phyloP scores from a whole-genome alignment of 768 basidiomycete genomes.

The Boletus rubescentipes region DNA sequence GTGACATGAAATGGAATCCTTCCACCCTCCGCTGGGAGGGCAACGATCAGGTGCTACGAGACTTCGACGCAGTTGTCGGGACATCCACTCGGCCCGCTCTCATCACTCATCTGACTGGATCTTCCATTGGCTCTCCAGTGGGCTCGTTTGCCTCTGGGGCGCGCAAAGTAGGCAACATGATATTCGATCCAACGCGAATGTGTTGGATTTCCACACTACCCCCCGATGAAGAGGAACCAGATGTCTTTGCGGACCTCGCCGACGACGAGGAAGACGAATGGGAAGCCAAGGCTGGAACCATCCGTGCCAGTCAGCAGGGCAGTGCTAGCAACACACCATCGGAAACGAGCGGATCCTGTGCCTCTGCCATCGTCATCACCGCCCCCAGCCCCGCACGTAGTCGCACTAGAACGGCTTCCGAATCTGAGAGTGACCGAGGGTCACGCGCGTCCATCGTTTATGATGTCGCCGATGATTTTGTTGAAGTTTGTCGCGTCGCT shows the following conservation, averaged over 20 bases:
- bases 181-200: conserved; percentile 93
- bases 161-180: conserved; percentile 95
- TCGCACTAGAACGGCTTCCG: conserved; percentile 66
- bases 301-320: conserved; percentile 58
- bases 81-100: conserved; percentile 90
- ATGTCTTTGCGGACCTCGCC: conserved; percentile 90
- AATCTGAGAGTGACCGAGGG: conserved; percentile 70
- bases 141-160: conserved; percentile 74
- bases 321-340: conserved; percentile 25
- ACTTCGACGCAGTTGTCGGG: conserved; percentile 80
- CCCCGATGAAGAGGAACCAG: conserved; percentile 90
- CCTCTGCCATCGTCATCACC: conserved; percentile 35
- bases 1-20: conserved; percentile 99
- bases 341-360: conserved; percentile 23
- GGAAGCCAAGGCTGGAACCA: conserved; percentile 77
- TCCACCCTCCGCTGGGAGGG: conserved; percentile 91
- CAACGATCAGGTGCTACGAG: conserved; percentile 87
- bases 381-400: conserved; percentile 61
- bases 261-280: conserved; percentile 84
- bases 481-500: conserved; percentile 68
- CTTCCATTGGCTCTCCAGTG: conserved; percentile 79
- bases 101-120: conserved; percentile 90
- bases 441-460: conserved; percentile 77
- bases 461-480: conserved; percentile 74
- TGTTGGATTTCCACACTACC: conserved; percentile 88